Conservation (phyloP, 345 rosid genomes). For the Durio zibethinus region DNA sequence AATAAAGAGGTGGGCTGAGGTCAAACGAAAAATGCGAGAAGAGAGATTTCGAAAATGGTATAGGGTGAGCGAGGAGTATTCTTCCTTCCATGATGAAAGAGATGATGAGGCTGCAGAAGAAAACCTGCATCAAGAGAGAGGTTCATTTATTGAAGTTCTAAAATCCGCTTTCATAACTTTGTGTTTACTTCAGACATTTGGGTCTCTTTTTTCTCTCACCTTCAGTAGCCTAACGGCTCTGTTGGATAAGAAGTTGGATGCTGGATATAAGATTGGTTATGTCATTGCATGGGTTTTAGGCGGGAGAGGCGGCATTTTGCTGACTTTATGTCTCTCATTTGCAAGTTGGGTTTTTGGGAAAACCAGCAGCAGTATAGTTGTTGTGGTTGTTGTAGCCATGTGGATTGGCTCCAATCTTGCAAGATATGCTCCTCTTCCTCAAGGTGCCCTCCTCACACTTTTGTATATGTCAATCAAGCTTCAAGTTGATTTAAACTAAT, state of each 20-base stretch:
- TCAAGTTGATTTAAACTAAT: conserved; percentile 46
- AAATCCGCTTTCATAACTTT: conserved; percentile 54
- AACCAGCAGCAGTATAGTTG: conserved; percentile 77
- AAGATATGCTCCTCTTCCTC: conserved; percentile 77
- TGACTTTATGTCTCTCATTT: conserved; percentile 56
- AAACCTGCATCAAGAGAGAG: conserved; percentile 41
- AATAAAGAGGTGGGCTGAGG: conserved; percentile 57
- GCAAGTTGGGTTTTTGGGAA: conserved; percentile 91
- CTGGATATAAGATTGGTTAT: conserved; percentile 81
- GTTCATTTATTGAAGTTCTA: conserved; percentile 56
- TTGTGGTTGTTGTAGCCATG: conserved; percentile 58
- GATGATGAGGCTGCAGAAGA: conserved; percentile 38
- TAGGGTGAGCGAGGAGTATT: conserved; percentile 24
- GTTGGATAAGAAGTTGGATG: conserved; percentile 66
- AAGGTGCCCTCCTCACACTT: conserved; percentile 75
- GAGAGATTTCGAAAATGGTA: conserved; percentile 42
- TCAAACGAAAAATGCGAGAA: conserved; percentile 44
- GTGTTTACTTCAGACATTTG: conserved; percentile 53
- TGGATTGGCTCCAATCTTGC: conserved; percentile 82
- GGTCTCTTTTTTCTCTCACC: conserved; percentile 57
- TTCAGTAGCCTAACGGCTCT: conserved; percentile 61
- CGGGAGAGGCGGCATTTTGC: conserved; percentile 26
- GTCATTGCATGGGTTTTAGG: conserved; percentile 72
- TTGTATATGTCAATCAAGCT: conserved; percentile 88
- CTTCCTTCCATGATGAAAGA: conserved; percentile 26